A percentile compares a stretch with the other conserved stretches of the same genome.
Evolutionary conservation across 345 rosid genomes (phyloP).

Genomic region (Sonneratia caseolaris): DNA sequence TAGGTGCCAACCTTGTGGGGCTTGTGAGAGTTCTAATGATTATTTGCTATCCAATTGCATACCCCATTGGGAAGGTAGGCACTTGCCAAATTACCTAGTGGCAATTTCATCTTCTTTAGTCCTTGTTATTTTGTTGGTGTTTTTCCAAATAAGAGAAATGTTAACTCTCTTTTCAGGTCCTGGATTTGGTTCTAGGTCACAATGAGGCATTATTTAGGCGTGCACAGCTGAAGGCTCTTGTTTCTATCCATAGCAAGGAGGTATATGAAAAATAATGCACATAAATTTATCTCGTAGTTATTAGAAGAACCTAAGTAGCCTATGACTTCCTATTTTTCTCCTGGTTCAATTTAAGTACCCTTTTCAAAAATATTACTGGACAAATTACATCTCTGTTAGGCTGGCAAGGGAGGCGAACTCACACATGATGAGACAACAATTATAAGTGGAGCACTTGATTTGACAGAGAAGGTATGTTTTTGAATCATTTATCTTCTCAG

Average conservation of each 20-base stretch:
- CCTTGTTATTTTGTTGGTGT: neutral
- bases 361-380: neutral
- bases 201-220: slow-evolving; percentile 83
- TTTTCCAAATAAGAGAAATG: neutral
- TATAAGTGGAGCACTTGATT: slow-evolving; percentile 91
- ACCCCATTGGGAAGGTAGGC: slow-evolving; percentile 80
- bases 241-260: slow-evolving; percentile 89
- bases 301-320: neutral
- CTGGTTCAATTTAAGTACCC: neutral
- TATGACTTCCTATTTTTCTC: neutral
- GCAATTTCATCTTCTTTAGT: neutral
- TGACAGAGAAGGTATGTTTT: slow-evolving; percentile 70
- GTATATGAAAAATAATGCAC: slow-evolving; percentile 21
- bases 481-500: neutral
- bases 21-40: slow-evolving; percentile 79
- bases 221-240: slow-evolving; percentile 93
- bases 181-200: slow-evolving; percentile 84
- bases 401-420: slow-evolving; percentile 97
- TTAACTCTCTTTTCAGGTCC: slow-evolving; percentile 33
- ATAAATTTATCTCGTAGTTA: neutral
- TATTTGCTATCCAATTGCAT: slow-evolving; percentile 78
- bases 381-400: slow-evolving; percentile 30
- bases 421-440: slow-evolving; percentile 97
- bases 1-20: slow-evolving; percentile 78
- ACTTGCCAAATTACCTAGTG: neutral